These are phyloP conservation scores for Botrytis porri DNA, from an alignment of 2,329 filamentous ascomycete species.

Conservation along the genomic window DNA sequence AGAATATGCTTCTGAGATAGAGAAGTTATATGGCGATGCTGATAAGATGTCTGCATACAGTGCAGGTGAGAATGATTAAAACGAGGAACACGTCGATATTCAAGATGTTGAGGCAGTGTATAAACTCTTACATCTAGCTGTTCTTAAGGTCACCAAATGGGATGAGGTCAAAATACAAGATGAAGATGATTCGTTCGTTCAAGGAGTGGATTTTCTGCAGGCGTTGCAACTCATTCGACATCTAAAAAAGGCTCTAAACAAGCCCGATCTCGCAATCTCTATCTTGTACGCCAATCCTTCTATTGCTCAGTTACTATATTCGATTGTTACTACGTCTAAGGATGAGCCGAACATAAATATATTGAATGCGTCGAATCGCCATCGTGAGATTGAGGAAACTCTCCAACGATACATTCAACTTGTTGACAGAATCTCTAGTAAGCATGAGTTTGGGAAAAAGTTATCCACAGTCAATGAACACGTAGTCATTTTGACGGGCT, in stretches of 20 bases:
- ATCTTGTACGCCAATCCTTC: conserved; percentile 13
- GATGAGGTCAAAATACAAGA: neutral
- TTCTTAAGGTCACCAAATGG: neutral
- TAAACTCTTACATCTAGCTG: neutral
- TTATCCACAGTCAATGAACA: neutral
- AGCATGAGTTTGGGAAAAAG: neutral
- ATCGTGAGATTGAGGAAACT: neutral
- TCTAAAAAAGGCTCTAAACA: neutral
- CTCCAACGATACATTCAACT: conserved; percentile 2
- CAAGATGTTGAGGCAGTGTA: neutral
- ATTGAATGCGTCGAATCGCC: neutral
- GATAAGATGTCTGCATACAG: conserved; percentile 4
- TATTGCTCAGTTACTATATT: neutral
- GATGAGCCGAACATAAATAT: neutral
- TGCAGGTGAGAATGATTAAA: neutral
- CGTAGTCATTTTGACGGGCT: conserved; percentile 45
- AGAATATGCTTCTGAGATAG: conserved; percentile 29
- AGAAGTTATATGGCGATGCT: conserved; percentile 7
- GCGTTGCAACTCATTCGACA: conserved; percentile 14
- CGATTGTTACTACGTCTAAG: neutral
- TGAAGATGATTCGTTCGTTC: conserved; percentile 16
- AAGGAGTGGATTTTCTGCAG: conserved; percentile 20
- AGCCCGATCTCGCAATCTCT: neutral
- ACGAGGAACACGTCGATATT: neutral
- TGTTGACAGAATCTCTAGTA: neutral